phyloP scores from a whole-genome alignment of 2,329 filamentous ascomycete species.

The Phyllosticta citribraziliensis region DNA sequence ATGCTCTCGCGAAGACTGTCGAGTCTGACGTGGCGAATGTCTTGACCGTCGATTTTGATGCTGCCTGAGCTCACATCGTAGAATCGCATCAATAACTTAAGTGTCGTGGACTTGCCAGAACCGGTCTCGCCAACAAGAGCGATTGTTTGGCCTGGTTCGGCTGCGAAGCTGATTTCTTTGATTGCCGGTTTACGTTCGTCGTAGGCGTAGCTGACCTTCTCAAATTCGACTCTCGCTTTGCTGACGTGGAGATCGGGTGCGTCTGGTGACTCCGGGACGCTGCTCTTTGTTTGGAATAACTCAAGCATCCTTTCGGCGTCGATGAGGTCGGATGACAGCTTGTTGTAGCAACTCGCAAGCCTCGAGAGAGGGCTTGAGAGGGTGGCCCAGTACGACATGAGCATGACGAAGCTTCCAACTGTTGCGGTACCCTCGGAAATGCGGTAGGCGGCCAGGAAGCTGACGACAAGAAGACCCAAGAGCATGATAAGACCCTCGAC shows the following conservation, averaged over 20 bases:
- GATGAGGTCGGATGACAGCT: conserved; percentile 12
- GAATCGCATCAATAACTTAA: conserved; percentile 52
- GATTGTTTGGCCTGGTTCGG: conserved; percentile 44
- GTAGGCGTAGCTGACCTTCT: conserved; percentile 47
- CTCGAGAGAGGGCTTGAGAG: conserved; percentile 39
- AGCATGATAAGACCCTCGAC: conserved; percentile 40
- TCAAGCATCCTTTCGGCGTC: conserved; percentile 14
- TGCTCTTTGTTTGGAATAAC: conserved; percentile 11
- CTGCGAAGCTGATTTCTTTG: conserved; percentile 39
- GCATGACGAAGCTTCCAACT: conserved; percentile 55
- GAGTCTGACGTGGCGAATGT: conserved; percentile 50
- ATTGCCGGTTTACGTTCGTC: conserved; percentile 44
- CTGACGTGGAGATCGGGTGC: conserved; percentile 30
- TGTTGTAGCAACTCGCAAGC: conserved; percentile 9
- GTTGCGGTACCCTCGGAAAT: conserved; percentile 29
- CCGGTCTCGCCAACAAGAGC: conserved; percentile 55
- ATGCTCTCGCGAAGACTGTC: conserved; percentile 48
- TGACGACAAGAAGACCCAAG: conserved; percentile 39
- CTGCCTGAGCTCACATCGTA: conserved; percentile 48
- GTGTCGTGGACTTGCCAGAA: conserved; percentile 52
- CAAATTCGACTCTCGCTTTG: conserved; percentile 43
- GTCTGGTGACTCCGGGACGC: conserved; percentile 7
- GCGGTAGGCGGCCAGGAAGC: conserved; percentile 46
- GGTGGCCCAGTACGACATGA: conserved; percentile 54
- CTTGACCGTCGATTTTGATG: conserved; percentile 50